phyloP scores from a whole-genome alignment of 2,329 filamentous ascomycete genomes.

The Sporothrix euskadiensis region DNA sequence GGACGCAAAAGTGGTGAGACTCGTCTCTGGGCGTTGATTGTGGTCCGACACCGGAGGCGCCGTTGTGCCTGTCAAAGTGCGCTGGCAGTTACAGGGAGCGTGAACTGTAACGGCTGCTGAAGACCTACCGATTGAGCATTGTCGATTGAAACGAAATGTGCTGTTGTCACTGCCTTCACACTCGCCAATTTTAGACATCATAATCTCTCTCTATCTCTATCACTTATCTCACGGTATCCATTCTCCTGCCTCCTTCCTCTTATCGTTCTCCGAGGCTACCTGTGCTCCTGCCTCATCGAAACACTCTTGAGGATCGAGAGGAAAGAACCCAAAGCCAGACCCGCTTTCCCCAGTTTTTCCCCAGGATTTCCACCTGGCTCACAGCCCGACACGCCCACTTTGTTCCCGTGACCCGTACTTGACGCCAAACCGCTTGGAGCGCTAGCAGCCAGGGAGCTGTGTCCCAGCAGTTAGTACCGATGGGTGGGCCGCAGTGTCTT shows the following conservation, averaged over 20 bases:
- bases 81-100: not conserved
- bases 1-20: constrained; percentile 9
- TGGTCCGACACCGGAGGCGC: constrained; percentile 26
- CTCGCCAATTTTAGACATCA: too few relatives aligned
- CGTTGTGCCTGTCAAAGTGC: not conserved
- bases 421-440: constrained; percentile 27
- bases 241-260: not conserved
- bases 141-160: not conserved
- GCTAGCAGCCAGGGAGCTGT: constrained; percentile 11
- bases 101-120: not conserved
- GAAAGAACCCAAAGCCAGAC: constrained; percentile 1
- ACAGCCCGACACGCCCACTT: constrained; percentile 20
- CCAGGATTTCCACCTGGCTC: constrained; percentile 29
- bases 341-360: constrained; percentile 33
- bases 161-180: not conserved
- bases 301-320: not conserved
- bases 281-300: not conserved
- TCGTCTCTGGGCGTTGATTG: not conserved
- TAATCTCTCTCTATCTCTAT: not conserved
- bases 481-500: not conserved
- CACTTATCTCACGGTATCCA: not conserved
- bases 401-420: constrained; percentile 30
- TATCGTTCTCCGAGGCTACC: not conserved
- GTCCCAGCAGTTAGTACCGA: not conserved
- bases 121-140: not conserved